These are phyloP conservation scores for Microstroma glucosiphilum DNA, from an alignment of 1,284 basidiomycete genomes.

Conservation along the genomic window DNA sequence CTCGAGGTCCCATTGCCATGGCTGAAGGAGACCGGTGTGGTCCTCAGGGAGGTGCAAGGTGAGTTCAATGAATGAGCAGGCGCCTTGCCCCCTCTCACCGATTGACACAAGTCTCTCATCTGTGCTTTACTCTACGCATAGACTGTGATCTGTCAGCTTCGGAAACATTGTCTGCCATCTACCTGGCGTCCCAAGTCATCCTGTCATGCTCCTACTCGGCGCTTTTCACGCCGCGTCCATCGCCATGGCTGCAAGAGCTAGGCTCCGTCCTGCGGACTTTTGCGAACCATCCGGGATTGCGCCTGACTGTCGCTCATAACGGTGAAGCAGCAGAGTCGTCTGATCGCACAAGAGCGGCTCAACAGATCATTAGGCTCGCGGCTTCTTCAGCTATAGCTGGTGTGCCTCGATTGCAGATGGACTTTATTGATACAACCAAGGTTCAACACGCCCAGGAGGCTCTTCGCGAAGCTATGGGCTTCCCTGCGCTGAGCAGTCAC, in stretches of 20 bases:
- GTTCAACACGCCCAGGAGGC: neutral
- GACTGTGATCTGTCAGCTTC: neutral
- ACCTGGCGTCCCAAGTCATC: neutral
- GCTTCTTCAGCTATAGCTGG: neutral
- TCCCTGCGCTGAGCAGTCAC: neutral
- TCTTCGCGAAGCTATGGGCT: constrained; percentile 4
- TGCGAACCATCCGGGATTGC: neutral
- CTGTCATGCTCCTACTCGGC: neutral
- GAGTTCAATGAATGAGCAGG: neutral
- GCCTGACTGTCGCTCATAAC: neutral
- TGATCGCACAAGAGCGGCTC: neutral
- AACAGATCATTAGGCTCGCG: neutral
- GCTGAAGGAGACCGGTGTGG: neutral
- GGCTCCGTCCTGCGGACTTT: constrained; percentile 4
- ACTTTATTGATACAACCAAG: neutral
- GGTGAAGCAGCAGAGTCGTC: neutral
- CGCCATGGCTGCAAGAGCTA: neutral
- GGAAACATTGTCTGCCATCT: neutral
- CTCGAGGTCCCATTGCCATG: neutral
- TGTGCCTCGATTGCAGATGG: neutral
- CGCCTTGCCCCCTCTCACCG: neutral
- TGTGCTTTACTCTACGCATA: neutral
- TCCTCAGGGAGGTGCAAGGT: neutral
- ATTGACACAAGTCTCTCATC: neutral
- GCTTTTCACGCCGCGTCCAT: neutral